Conservation (phyloP, 1,139 yeast species). For the Debaryomyces psychrophilus region DNA sequence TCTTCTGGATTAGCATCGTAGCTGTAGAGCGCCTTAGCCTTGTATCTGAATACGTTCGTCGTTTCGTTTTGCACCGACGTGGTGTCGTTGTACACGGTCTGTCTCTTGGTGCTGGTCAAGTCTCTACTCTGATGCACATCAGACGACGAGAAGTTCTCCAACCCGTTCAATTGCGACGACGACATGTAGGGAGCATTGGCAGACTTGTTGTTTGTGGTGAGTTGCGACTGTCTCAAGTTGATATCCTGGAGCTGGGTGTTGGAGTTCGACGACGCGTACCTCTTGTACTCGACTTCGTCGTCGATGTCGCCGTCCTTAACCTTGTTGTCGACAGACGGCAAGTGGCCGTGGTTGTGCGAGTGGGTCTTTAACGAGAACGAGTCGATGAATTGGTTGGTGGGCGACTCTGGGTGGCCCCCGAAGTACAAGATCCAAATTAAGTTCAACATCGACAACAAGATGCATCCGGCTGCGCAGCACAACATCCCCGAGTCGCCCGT, state of each 20-base stretch:
- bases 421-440: slow-evolving; percentile 82
- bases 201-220: slow-evolving; percentile 34
- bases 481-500: slow-evolving; percentile 62
- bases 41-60: slow-evolving; percentile 59
- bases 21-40: slow-evolving; percentile 83
- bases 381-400: slow-evolving; percentile 82
- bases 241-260: slow-evolving; percentile 36
- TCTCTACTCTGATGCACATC: slow-evolving; percentile 42
- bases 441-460: slow-evolving; percentile 78
- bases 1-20: slow-evolving; percentile 95
- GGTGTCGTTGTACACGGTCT: slow-evolving; percentile 30
- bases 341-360: slow-evolving; percentile 33
- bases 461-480: slow-evolving; percentile 93
- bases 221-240: slow-evolving; percentile 42
- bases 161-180: slow-evolving; percentile 58
- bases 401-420: slow-evolving; percentile 80
- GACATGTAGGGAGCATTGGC: slow-evolving; percentile 50
- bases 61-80: slow-evolving; percentile 33
- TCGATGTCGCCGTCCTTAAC: slow-evolving; percentile 28
- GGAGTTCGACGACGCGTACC: slow-evolving; percentile 25
- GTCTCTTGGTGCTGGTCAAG: slow-evolving; percentile 37
- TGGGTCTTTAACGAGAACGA: slow-evolving; percentile 55
- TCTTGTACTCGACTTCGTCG: slow-evolving; percentile 32
- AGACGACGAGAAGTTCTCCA: slow-evolving; percentile 54
- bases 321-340: slow-evolving; percentile 31